These are phyloP conservation scores for Aspergillus cristatus DNA, from an alignment of 495 filamentous ascomycete species.

Conservation along the genomic window DNA sequence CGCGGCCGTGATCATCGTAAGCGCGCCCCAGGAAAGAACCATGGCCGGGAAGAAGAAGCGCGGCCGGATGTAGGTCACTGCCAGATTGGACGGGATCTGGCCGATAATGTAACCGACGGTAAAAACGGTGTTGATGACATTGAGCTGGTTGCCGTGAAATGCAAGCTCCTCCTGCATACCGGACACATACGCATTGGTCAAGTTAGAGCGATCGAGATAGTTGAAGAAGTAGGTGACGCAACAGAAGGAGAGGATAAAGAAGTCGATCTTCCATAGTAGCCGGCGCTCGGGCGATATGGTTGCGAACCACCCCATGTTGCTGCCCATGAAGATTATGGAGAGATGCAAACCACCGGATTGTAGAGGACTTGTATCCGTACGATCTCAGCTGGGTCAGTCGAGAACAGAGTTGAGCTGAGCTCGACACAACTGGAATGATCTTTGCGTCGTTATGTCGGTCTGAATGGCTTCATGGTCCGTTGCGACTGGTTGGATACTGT, in stretches of 20 bases:
- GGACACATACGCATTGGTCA: constrained; percentile 55
- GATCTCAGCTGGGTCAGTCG: too few relatives aligned
- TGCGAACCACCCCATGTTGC: too few relatives aligned
- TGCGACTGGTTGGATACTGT: too few relatives aligned
- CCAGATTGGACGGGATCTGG: constrained; percentile 52
- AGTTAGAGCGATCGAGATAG: constrained; percentile 48
- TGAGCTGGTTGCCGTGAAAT: constrained; percentile 49
- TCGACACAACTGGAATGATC: too few relatives aligned
- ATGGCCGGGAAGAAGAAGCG: constrained; percentile 52
- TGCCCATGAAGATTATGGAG: too few relatives aligned
- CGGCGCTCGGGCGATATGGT: constrained; percentile 7
- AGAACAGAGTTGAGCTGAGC: too few relatives aligned
- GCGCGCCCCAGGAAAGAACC: constrained; percentile 50
- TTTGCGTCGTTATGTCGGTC: too few relatives aligned
- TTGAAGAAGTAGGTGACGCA: constrained; percentile 49
- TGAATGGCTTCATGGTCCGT: too few relatives aligned
- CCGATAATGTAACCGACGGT: constrained; percentile 44
- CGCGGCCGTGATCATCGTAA: constrained; percentile 53
- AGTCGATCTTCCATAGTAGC: constrained; percentile 33
- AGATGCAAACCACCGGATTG: too few relatives aligned
- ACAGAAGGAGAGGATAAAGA: constrained; percentile 58
- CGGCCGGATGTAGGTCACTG: constrained; percentile 49
- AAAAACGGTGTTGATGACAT: constrained; percentile 45
- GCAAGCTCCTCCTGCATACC: constrained; percentile 57
- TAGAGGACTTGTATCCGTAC: too few relatives aligned